A percentile compares a stretch with the other conserved stretches of the same genome.
phyloP scores from a whole-genome alignment of 768 basidiomycete genomes.

The Suillus variegatus region DNA sequence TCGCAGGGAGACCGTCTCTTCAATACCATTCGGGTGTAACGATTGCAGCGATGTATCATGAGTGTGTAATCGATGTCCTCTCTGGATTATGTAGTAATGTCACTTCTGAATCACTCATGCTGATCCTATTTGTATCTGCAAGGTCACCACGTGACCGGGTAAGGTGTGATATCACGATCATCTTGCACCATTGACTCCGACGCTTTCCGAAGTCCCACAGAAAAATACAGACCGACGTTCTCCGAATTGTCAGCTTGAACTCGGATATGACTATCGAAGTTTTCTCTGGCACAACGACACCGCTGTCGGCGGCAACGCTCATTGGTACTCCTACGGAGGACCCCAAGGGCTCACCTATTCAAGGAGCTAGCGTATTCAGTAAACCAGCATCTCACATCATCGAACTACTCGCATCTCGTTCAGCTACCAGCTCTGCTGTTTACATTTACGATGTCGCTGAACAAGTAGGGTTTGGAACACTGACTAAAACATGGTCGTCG shows the following conservation, averaged over 20 bases:
- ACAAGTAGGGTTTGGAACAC: slow-evolving; percentile 77
- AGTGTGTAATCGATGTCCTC: neutral
- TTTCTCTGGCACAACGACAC: slow-evolving; percentile 27
- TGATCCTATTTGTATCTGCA: neutral
- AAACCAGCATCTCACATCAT: slow-evolving; percentile 60
- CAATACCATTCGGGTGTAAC: slow-evolving; percentile 58
- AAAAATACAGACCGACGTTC: slow-evolving; percentile 6
- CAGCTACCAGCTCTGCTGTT: slow-evolving; percentile 59
- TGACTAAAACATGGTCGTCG: slow-evolving; percentile 67
- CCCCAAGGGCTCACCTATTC: slow-evolving; percentile 22
- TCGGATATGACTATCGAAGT: slow-evolving; percentile 25
- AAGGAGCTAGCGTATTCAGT: slow-evolving; percentile 10
- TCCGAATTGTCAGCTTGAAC: neutral
- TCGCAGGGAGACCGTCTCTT: slow-evolving; percentile 82
- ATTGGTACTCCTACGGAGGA: slow-evolving; percentile 32
- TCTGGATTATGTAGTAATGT: slow-evolving; percentile 4
- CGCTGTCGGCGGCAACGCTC: slow-evolving; percentile 36
- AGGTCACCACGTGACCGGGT: slow-evolving; percentile 28
- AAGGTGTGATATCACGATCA: slow-evolving; percentile 29
- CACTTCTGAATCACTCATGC: neutral
- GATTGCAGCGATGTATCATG: neutral
- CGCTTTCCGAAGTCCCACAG: neutral
- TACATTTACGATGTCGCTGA: slow-evolving; percentile 85
- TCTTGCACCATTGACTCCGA: slow-evolving; percentile 18
- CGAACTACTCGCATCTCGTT: slow-evolving; percentile 66